Conservation (phyloP, 83 land plant species). For the Thuja plicata region DNA sequence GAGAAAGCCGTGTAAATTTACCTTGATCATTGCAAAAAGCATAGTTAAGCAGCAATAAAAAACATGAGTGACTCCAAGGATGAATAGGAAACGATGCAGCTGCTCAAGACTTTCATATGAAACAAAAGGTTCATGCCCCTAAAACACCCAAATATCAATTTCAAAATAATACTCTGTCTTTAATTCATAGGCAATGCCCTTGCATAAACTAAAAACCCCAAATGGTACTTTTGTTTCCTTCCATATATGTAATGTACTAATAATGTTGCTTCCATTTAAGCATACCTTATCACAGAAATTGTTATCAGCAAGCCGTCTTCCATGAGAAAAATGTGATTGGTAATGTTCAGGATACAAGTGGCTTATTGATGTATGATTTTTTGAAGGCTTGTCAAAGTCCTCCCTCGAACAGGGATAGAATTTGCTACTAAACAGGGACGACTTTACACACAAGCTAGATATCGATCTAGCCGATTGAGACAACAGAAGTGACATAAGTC, state of each 20-base stretch:
- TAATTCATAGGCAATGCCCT: not conserved
- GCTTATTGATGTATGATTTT: not conserved
- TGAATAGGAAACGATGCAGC: constrained; percentile 70
- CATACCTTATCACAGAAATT: constrained; percentile 12
- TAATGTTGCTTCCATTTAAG: not conserved
- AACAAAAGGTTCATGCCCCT: constrained; percentile 83
- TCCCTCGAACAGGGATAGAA: constrained; percentile 54
- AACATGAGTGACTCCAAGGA: constrained; percentile 78
- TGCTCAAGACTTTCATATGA: constrained; percentile 76
- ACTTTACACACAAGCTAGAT: constrained; percentile 64
- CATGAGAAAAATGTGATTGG: not conserved
- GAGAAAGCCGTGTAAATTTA: not conserved
- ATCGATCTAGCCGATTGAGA: constrained; percentile 59
- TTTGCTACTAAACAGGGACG: constrained; percentile 58
- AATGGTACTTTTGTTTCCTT: not conserved
- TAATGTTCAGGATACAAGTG: not conserved
- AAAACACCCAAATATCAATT: constrained; percentile 23
- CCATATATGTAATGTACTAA: not conserved
- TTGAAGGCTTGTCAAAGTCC: not conserved
- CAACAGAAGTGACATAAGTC: constrained; percentile 71
- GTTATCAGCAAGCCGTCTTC: not conserved
- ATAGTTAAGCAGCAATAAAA: constrained; percentile 62
- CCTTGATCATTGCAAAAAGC: constrained; percentile 70
- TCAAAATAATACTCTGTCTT: not conserved
- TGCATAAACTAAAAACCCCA: not conserved